Percentiles rank a stretch among this genome's conserved stretches.
Conservation (phyloP, 768 basidiomycete genomes). For the Udeniomyces megalosporus region DNA sequence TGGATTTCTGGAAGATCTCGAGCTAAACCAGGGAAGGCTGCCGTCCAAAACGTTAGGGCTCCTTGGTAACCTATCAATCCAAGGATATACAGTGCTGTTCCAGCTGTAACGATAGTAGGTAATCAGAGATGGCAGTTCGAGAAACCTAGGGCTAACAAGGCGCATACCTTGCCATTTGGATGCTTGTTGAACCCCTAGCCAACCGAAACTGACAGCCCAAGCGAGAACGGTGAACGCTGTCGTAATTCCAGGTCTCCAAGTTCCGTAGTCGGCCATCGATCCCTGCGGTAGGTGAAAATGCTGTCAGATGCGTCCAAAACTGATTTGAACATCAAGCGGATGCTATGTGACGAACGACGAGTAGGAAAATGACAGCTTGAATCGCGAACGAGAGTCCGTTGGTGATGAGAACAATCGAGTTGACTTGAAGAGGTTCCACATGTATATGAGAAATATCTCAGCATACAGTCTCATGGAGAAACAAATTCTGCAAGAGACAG, state of each 20-base stretch:
- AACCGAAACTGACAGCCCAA: constrained; percentile 54
- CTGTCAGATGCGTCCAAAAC: too few species aligned
- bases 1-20: constrained; percentile 54
- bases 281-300: background rate
- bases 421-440: constrained; percentile 22
- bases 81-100: constrained; percentile 51
- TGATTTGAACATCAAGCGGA: background rate
- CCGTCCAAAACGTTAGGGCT: constrained; percentile 64
- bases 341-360: constrained; percentile 33
- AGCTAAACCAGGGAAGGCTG: constrained; percentile 61
- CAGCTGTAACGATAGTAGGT: too few species aligned
- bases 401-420: constrained; percentile 59
- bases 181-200: constrained; percentile 44
- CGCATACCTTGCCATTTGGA: constrained; percentile 20
- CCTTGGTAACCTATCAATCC: constrained; percentile 65
- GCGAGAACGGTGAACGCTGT: constrained; percentile 54
- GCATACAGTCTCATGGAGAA: background rate
- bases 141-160: too few species aligned
- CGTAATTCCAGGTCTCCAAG: constrained; percentile 64
- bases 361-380: constrained; percentile 48
- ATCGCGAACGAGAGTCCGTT: constrained; percentile 67
- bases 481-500: too few species aligned
- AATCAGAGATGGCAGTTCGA: background rate
- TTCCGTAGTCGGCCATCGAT: constrained; percentile 64
- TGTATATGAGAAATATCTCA: constrained; percentile 20